These are phyloP conservation scores for Penicillium canariense DNA, from an alignment of 495 filamentous ascomycete genomes.

Conservation along the genomic window DNA sequence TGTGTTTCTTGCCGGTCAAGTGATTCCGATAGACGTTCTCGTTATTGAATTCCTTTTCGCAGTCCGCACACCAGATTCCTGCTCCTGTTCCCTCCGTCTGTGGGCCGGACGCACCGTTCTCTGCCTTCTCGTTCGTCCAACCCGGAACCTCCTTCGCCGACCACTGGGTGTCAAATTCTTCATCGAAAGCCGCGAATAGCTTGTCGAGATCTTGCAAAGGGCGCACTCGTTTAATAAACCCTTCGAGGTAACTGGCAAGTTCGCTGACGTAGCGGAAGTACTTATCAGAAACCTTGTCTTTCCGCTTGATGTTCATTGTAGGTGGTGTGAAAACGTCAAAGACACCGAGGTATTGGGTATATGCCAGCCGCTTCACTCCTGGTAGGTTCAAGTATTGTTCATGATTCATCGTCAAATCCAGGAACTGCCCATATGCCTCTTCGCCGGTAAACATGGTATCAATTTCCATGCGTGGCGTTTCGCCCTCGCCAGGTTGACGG, in stretches of 20 bases:
- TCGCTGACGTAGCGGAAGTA: constrained; percentile 89
- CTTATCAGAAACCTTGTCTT: constrained; percentile 81
- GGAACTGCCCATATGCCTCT: constrained; percentile 84
- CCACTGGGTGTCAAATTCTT: constrained; percentile 84
- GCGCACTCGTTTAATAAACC: constrained; percentile 74
- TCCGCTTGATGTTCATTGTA: constrained; percentile 63
- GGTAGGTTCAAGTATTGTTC: constrained; percentile 89
- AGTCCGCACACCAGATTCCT: constrained; percentile 82
- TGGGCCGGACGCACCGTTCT: constrained; percentile 42
- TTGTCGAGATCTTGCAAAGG: constrained; percentile 83
- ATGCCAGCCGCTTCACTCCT: constrained; percentile 74
- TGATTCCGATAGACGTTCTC: constrained; percentile 92
- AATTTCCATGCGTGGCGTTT: constrained; percentile 60
- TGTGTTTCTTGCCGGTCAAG: constrained; percentile 86
- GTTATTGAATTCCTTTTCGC: constrained; percentile 92
- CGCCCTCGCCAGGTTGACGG: constrained; percentile 63
- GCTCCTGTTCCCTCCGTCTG: constrained; percentile 61
- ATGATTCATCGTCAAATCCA: constrained; percentile 81
- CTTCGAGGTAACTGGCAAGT: constrained; percentile 78
- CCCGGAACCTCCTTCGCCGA: constrained; percentile 71
- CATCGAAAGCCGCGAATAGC: constrained; percentile 68
- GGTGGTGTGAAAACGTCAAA: constrained; percentile 85
- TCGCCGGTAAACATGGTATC: constrained; percentile 95
- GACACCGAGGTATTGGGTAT: constrained; percentile 84
- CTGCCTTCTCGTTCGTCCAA: constrained; percentile 63